A percentile compares a stretch with the other conserved stretches of the same genome.
phyloP scores from a whole-genome alignment of 1,284 basidiomycete species.

The Rhodotorula glutinis region DNA sequence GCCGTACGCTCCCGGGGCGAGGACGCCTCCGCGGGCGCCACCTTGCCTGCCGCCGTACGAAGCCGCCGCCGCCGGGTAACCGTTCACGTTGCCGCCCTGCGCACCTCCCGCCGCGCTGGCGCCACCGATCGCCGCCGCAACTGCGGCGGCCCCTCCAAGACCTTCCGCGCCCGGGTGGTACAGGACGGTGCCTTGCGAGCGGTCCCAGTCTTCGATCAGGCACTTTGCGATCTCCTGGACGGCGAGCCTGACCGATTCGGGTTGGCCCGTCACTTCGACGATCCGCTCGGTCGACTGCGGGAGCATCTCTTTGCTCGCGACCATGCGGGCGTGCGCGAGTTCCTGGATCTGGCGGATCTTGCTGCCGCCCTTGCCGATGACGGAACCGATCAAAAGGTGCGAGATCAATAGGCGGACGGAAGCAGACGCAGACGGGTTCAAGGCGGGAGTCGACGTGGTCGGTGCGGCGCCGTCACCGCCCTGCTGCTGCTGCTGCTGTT shows the following conservation, averaged over 20 bases:
- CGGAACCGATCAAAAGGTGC: constrained; percentile 97
- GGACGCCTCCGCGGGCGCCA: background rate
- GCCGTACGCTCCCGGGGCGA: background rate
- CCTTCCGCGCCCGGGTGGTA: constrained; percentile 88
- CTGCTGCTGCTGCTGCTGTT: background rate
- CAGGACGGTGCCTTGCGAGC: constrained; percentile 84
- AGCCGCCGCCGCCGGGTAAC: background rate
- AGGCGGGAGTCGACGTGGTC: constrained; percentile 2
- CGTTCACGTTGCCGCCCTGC: background rate
- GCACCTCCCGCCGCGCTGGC: too few species aligned
- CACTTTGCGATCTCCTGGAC: constrained; percentile 95
- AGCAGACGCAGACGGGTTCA: constrained; percentile 79
- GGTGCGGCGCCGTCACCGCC: constrained; percentile 48
- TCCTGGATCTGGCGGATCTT: constrained; percentile 99
- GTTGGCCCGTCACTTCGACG: constrained; percentile 93
- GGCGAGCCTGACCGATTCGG: constrained; percentile 98
- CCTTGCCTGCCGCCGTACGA: constrained; percentile 2
- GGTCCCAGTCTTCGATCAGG: constrained; percentile 93
- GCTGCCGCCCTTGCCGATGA: constrained; percentile 97
- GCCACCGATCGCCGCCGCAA: too few species aligned
- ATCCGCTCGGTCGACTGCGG: constrained; percentile 98
- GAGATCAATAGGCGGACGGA: constrained; percentile 98
- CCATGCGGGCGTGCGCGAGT: constrained; percentile 91
- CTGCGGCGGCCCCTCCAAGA: constrained; percentile 24
- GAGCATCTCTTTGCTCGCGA: constrained; percentile 96